phyloP scores from a whole-genome alignment of 1,284 basidiomycete species.

The Limonomyces culmigenus region DNA sequence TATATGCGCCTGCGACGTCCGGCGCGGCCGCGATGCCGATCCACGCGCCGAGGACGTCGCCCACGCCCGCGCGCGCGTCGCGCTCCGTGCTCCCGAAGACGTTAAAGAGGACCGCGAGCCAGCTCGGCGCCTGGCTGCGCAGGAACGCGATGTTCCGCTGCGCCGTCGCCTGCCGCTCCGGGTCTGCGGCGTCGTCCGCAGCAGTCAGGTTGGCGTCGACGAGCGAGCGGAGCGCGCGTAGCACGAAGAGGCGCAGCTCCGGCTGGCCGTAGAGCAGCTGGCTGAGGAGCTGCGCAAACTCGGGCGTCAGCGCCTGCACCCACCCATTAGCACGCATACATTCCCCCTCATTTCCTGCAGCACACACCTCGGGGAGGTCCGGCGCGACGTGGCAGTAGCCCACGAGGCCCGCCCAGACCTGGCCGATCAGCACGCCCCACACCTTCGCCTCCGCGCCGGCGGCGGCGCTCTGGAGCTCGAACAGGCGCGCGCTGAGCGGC shows the following conservation, averaged over 20 bases:
- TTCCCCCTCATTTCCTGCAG: background rate
- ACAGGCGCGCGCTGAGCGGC: slow-evolving; percentile 87
- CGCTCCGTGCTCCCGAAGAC: slow-evolving; percentile 78
- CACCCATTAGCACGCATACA: background rate
- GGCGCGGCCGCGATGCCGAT: slow-evolving; percentile 60
- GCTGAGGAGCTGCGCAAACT: slow-evolving; percentile 78
- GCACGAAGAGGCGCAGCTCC: slow-evolving; percentile 66
- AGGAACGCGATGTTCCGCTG: slow-evolving; percentile 59
- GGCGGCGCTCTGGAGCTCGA: slow-evolving; percentile 68
- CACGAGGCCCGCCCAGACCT: slow-evolving; percentile 85
- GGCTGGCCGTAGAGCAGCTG: slow-evolving; percentile 85
- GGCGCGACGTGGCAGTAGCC: slow-evolving; percentile 58
- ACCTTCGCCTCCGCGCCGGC: slow-evolving; percentile 82
- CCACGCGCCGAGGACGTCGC: slow-evolving; percentile 83
- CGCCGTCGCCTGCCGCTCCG: slow-evolving; percentile 24
- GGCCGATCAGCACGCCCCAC: slow-evolving; percentile 83
- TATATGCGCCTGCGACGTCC: slow-evolving; percentile 71
- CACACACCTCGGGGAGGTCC: slow-evolving; percentile 41
- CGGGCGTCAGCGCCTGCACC: slow-evolving; percentile 53
- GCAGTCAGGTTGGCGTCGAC: slow-evolving; percentile 76
- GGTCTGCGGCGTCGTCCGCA: slow-evolving; percentile 23
- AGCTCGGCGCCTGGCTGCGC: slow-evolving; percentile 71
- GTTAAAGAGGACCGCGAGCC: slow-evolving; percentile 92
- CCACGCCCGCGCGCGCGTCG: slow-evolving; percentile 71
- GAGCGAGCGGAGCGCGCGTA: slow-evolving; percentile 67